Percentiles rank a stretch among this genome's conserved stretches.
These are phyloP conservation scores for Grosmannia clavigera DNA, from an alignment of 2,329 filamentous ascomycete genomes.

Conservation along the genomic window DNA sequence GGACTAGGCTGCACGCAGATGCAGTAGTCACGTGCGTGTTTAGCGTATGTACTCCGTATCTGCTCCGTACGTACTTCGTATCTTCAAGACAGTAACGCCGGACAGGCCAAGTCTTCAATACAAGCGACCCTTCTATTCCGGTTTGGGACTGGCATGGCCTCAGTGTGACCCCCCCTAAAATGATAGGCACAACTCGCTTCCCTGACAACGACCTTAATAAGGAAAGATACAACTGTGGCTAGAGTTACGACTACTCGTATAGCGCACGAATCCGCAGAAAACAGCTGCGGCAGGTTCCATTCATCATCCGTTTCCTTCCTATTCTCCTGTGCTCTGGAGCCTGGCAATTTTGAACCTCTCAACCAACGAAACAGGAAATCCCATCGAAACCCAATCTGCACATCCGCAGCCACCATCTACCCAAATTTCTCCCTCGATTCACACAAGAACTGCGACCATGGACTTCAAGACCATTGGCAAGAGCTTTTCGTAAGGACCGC, in stretches of 20 bases:
- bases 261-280: background rate
- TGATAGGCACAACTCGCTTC: constrained; percentile 5
- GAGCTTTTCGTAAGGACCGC: constrained; percentile 36
- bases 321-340: background rate
- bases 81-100: too few relatives aligned
- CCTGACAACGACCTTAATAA: constrained; percentile 5
- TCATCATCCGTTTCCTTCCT: background rate
- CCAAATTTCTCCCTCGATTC: background rate
- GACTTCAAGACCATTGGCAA: constrained; percentile 49
- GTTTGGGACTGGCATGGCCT: background rate
- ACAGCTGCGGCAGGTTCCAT: background rate
- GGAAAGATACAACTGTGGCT: background rate
- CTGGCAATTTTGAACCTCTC: background rate
- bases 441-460: constrained; percentile 25
- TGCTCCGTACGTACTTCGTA: too few relatives aligned
- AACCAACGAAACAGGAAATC: background rate
- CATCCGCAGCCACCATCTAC: background rate
- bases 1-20: constrained; percentile 28
- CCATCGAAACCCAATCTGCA: background rate
- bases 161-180: background rate
- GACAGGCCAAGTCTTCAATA: background rate
- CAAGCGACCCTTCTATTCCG: background rate
- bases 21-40: background rate
- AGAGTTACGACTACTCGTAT: background rate
- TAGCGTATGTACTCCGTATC: background rate